Base-by-base conservation (phyloP, 2,329 filamentous ascomycete species). In the Fusarium foetens region DNA sequence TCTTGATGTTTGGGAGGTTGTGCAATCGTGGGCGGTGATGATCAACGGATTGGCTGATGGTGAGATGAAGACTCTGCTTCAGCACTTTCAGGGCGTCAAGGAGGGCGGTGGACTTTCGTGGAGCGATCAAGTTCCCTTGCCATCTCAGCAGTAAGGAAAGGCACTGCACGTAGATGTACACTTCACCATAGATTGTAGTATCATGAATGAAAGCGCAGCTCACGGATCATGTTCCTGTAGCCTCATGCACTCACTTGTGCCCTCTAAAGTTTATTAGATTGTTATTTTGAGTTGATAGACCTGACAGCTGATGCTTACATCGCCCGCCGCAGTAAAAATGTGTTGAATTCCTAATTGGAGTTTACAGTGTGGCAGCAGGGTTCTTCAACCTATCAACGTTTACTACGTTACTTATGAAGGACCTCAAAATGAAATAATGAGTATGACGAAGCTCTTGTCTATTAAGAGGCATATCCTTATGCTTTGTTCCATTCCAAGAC, bases 221-320 rank as follows among this genome's bases (percentile, higher is more conserved):
- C 3, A 7, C 5, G 0, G 8, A 7, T 10, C 5, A 21, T 27
- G 2, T 1, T 27, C 3, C 12, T 2, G 12, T 21, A 21, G 14
- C 3, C 4, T 45, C 17, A 19, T 17, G 14, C 3, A 10, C 6
- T 11, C 9, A 11, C n/a, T 23, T 41, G 27, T 27, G 3, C 27
- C 27, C 8, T 27, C 27, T 27, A 8, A 27, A 8, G 27, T 27
- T 27, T 27, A 8, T 27, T 6, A 27, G 27, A 27, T 7, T 27
- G 27, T 27, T 27, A 27, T 27, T 27, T 27, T 7, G 27, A 27
- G 27, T 27, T 27, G 27, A 27, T 27, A 27, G 27, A 27, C 27
- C 27, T 27, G 27, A 27, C 27, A 27, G 27, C 27, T 27, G 27
- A 27, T 27, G 7, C 27, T 27, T 27, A 8, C 27, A 27, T 27